Base-by-base conservation (phyloP, 2,329 filamentous ascomycete species). In the Ophiostoma perfectum region DNA sequence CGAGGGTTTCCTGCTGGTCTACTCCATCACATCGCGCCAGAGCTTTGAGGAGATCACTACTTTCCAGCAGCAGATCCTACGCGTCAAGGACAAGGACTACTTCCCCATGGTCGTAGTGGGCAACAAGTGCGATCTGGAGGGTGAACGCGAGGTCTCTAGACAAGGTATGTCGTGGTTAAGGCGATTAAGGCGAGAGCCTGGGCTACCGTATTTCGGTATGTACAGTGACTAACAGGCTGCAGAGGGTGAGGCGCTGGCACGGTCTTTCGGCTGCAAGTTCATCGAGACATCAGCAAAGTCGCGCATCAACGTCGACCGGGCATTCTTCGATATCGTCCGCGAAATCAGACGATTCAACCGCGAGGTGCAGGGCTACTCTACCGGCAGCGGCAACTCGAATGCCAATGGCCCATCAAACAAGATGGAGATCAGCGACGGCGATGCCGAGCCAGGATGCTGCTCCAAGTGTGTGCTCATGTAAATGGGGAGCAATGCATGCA, bases 11-110 rank as follows among this genome's bases (percentile, higher is more conserved):
- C 83, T 99, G 77, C 88, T 99, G 67, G 93, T 98, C 76, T 98
- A 98, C 85, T 97, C 93, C 74, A 99, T 99, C 83, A 97, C 92
- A 68, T 97, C 94, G 77, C 88, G 93, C 77, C 93, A 97, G 81
- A 96, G 92, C 76, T 98, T 97, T 77, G 94, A 99, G 78, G 95
- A 99, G 83, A 98, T 99, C 80, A 90, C 93, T 81, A 97, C 93
- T 65, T 98, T 98, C 82, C 93, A 98, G 81, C 93, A 98, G 84
- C 95, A 99, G 81, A 99, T 99, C 78, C 84, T 99, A 74, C 85
- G 95, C 74, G 95, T 99, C 75, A 99, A 99, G 86, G 95, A 98
- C 83, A 98, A 97, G 87, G 95, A 99, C 81, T 97, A 97, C 80
- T 99, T 99, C 84, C 95, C 95, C 74, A 98, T 99, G 84, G 97